These are phyloP conservation scores for Saccharomyces hybrid DNA, from an alignment of 1,139 yeast species.

Conservation along the genomic window DNA sequence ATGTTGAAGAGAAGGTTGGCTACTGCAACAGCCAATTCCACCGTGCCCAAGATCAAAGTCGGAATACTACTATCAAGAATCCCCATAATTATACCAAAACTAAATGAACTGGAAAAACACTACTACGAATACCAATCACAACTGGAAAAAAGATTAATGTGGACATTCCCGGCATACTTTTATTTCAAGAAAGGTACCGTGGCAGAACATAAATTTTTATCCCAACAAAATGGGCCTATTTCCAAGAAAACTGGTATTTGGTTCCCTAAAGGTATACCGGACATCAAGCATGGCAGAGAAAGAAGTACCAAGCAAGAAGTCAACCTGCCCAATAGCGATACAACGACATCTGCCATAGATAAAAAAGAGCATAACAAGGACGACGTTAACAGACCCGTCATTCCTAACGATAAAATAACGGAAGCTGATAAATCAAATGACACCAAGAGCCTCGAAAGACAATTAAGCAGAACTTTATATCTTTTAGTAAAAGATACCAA, in stretches of 20 bases:
- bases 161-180: conserved; percentile 94
- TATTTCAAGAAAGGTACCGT: conserved; percentile 87
- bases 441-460: conserved; percentile 64
- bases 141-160: conserved; percentile 83
- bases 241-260: conserved; percentile 66
- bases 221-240: conserved; percentile 70
- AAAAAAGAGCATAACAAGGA: conserved; percentile 32
- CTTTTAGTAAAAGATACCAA: conserved; percentile 45
- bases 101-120: conserved; percentile 61
- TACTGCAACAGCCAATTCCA: conserved; percentile 11
- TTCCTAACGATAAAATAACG: conserved; percentile 64
- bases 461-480: conserved; percentile 71
- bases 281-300: conserved; percentile 80
- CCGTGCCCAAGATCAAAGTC: conserved; percentile 28
- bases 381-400: conserved; percentile 61
- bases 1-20: conserved; percentile 17
- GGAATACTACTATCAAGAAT: conserved; percentile 66
- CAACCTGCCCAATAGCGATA: conserved; percentile 50
- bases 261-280: conserved; percentile 80
- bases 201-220: conserved; percentile 72
- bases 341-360: conserved; percentile 21
- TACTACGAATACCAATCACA: conserved; percentile 81
- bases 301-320: conserved; percentile 75
- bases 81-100: conserved; percentile 77
- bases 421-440: conserved; percentile 66